Evolutionary conservation across 352 stramenopile species (phyloP), one percentile per base, ranked within the genome.

Genomic region (Phytophthora vignae): DNA sequence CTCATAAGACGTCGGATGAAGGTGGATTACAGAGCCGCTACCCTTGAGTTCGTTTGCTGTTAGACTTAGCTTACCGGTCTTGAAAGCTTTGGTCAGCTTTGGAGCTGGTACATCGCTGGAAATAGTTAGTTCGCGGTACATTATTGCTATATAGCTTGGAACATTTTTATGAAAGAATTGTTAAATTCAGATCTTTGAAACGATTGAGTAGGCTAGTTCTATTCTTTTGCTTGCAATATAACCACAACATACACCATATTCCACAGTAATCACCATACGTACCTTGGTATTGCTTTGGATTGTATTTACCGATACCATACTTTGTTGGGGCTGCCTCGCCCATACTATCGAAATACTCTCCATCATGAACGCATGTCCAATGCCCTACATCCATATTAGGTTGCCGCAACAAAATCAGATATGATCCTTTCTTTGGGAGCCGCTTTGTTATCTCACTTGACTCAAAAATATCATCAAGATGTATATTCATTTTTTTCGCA

Each of bases 151-250:
- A 62, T 67, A 67, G 14, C 4, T 40, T 56, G 14, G 64, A n/a
- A n/a, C n/a, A n/a, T n/a, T n/a, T n/a, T n/a, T n/a, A 78, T 31
- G 2, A 53, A 62, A 64, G 15, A 48, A 73, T 29, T 1, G 48
- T 55, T 53, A 73, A 19, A 59, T 73, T 65, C 31, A 73, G 25
- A 62, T 73, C 58, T 19, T n/a, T n/a, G n/a, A n/a, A n/a, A n/a
- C n/a, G n/a, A n/a, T n/a, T n/a, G n/a, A n/a, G n/a, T n/a, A n/a
- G n/a, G n/a, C n/a, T n/a, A n/a, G n/a, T n/a, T n/a, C n/a, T n/a
- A n/a, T n/a, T n/a, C n/a, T n/a, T n/a, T n/a, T n/a, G n/a, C n/a
- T n/a, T n/a, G n/a, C n/a, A n/a, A 54, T 68, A 64, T 6, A 73
- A 7, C 40, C 40, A 68, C 0, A 73, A 2, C 5, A 68, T 21